Conservation (phyloP, 306 rosid genomes). For the Acacia confusa region DNA sequence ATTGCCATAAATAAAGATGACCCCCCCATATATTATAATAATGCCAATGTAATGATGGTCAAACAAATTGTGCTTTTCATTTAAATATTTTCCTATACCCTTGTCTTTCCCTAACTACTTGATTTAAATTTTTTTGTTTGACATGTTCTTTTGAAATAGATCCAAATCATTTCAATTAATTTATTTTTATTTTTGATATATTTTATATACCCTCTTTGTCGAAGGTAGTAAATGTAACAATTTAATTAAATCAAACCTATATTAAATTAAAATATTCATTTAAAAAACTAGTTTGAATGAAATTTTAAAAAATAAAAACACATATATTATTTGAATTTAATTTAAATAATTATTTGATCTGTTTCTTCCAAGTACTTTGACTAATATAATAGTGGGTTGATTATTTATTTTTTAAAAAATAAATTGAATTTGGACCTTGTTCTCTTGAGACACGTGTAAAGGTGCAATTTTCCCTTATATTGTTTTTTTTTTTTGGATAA, state of each 20-base stretch:
- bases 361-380: too few relatives aligned
- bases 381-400: too few relatives aligned
- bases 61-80: constrained; percentile 48
- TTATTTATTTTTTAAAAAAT: background rate
- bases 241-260: background rate
- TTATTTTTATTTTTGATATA: background rate
- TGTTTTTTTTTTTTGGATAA: background rate
- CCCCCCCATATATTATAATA: constrained; percentile 22
- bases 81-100: constrained; percentile 4
- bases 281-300: background rate
- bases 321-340: too few relatives aligned
- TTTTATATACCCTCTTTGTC: background rate
- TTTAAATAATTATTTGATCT: background rate
- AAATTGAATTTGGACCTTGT: background rate
- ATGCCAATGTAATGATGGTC: constrained; percentile 46
- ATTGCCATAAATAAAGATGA: constrained; percentile 12
- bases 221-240: background rate
- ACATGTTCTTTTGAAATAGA: background rate
- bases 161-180: background rate
- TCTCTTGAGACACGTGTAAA: background rate
- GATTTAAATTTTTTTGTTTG: background rate
- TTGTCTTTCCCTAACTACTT: background rate
- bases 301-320: too few relatives aligned
- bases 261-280: background rate
- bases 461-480: background rate